Evolutionary conservation across 306 rosid species (phyloP), one percentile per base, ranked within the genome.

Genomic region (Quercus parvula): DNA sequence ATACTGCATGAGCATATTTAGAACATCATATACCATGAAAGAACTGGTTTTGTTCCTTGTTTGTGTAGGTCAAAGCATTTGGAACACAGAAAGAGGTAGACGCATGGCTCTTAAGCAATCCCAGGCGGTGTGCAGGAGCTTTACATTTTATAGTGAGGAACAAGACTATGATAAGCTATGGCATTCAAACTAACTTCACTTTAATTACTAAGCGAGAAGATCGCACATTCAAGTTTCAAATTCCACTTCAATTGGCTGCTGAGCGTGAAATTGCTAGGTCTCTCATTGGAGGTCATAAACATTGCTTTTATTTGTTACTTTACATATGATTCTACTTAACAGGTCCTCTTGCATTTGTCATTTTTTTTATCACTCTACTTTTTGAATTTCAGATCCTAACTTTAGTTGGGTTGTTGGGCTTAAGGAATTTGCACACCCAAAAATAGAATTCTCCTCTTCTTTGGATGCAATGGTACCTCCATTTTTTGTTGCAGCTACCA

Each of bases 211-310:
- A n/a, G 41, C 78, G 94, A 84, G 93, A 94, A 82, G 94, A 94
- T 15, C 91, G 94, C 20, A 87, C 90, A 2, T 25, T 28, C 38
- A 67, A 87, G 38, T 92, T 94, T 83, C 97, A 94, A 75, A 59
- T 94, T 33, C 98, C 97, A 19, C 97, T 94, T 82, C 97, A 91
- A 91, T 77, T 94, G 46, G 94, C 96, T 17, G 97, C 94, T 0
- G 98, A 92, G 88, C 92, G 96, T 54, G 97, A 94, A 75, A 92
- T 94, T 33, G 93, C 97, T 3, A 85, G 97, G 81, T 79, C 77
- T 64, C 94, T 92, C 18, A 90, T 94, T 82, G 91, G 96, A 86
- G 97, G 98, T 90, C 74, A 70, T 22, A 18, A 10, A 30, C 46
- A 12, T 55, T 54, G 27, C 64, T 57, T 18, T 63, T 56, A 14